Evolutionary conservation across 2,329 filamentous ascomycete genomes (phyloP), one percentile per base, ranked within the genome.

Genomic region (Pseudogymnoascus verrucosus): DNA sequence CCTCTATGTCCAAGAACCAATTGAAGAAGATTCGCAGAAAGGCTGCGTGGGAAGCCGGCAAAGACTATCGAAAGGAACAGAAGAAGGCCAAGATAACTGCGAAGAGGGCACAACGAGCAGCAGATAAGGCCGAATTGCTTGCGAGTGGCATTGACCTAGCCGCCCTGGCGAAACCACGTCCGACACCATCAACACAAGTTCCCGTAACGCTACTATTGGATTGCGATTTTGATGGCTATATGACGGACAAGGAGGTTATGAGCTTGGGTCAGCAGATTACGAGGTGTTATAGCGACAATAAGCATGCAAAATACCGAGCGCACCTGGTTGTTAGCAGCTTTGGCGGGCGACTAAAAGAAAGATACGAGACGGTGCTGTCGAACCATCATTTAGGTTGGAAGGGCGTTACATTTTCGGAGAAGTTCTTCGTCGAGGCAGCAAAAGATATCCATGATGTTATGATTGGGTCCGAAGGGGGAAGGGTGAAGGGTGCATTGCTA

Each of bases 211-310:
- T 99, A 68, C 81, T 99, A 65, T 79, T 99, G 67, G 95, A 99
- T 78, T 98, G 93, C 76, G 87, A 90, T 68, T 99, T 96, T 74
- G 93, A 99, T 74, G 80, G 89, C 44, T 84, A 93, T 72, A 99
- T 99, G 95, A 82, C 82, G 61, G 89, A 93, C 39, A 89, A 89
- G 69, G 95, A 99, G 76, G 80, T 90, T 31, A 87, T 93, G 63
- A 96, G 91, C 4, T 82, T 99, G 11, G 85, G 85, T 1, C 85
- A 87, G 64, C 95, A 99, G 75, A 81, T 99, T 66, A 96, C 91
- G 7, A 82, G 95, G 64, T 89, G 84, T 64, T 99, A 99, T 76
- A 91, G 92, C 19, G 91, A 96, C 71, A 98, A 97, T 76, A 84
- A 84, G 65, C 85, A 83, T 64, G 82, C 88, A 0, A 77, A 74